Base-by-base conservation (phyloP, 768 basidiomycete genomes). In the Leccinum broughii region DNA sequence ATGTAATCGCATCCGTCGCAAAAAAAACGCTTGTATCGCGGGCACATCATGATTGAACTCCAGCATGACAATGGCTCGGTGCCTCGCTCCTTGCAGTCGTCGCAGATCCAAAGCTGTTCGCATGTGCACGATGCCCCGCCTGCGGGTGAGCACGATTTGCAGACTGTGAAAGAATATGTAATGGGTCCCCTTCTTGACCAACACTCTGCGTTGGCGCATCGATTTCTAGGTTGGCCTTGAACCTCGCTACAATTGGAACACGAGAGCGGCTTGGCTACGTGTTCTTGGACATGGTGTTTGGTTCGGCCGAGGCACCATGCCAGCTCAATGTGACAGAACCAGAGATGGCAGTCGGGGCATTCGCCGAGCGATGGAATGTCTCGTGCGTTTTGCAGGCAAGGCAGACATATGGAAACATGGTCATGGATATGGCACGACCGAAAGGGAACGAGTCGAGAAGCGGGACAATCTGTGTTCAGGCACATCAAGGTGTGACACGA, bases 221-320 rank as follows among this genome's bases (percentile, higher is more conserved):
- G 7, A n/a, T 57, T 1, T 55, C 61, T 30, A 41, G 49, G 53
- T 61, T 57, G n/a, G 4, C 9, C 41, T 22, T 20, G 48, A 1
- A 50, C 46, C 1, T 30, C 56, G 0, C 44, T 26, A 35, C 66
- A 70, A 20, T 51, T 20, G 7, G 28, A 50, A 51, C 68, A 68
- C 41, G 63, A 53, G 22, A 70, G 59, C 4, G 61, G 58, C 51
- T 26, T 57, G 34, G 44, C 56, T 0, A 68, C 54, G 46, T 68
- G 68, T 22, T 62, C 62, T 14, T 63, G 62, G 8, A 44, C 51
- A n/a, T 13, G 2, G 35, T 14, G 48, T 35, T 39, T 65, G 2
- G 66, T 69, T 55, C 69, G 66, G 49, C 70, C 69, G 1, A 51
- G 54, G 51, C 69, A 71, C 69, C 69, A 71, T 1, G 44, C 59